Evolutionary conservation across 768 basidiomycete genomes (phyloP).

Genomic region (Fibroporia radiculosa): DNA sequence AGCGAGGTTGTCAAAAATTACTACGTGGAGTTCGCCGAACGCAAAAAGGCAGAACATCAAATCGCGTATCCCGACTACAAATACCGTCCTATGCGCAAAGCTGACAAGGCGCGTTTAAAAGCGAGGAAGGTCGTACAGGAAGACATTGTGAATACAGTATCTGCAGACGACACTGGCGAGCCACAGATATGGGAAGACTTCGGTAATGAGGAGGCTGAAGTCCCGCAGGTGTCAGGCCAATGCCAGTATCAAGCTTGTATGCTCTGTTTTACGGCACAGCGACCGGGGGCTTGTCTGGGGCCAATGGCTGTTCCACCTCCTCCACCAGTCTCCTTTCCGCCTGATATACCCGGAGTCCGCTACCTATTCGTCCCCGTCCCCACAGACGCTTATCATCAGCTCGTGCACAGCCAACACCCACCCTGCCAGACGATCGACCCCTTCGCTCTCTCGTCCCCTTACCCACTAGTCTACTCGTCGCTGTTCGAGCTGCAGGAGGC

Average conservation of each 20-base stretch:
- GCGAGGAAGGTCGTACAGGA: not conserved
- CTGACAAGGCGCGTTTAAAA: not conserved
- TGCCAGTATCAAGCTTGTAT: no score
- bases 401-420: not conserved
- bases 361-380: not conserved
- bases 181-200: not conserved
- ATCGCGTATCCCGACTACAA: not conserved
- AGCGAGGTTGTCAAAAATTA: not conserved
- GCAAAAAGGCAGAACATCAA: not conserved
- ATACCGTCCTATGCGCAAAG: not conserved
- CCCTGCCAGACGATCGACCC: not conserved
- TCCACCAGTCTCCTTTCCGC: not conserved
- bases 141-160: not conserved
- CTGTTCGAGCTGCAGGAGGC: not conserved
- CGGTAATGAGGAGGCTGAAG: not conserved
- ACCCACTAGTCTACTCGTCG: not conserved
- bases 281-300: not conserved
- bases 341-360: not conserved
- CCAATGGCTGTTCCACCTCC: not conserved
- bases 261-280: no score
- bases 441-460: not conserved
- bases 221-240: no score
- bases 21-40: not conserved
- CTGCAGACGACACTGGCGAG: not conserved
- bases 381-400: not conserved